Evolutionary conservation across 495 filamentous ascomycete genomes (phyloP).

Genomic region (Annulohypoxylon moriforme): DNA sequence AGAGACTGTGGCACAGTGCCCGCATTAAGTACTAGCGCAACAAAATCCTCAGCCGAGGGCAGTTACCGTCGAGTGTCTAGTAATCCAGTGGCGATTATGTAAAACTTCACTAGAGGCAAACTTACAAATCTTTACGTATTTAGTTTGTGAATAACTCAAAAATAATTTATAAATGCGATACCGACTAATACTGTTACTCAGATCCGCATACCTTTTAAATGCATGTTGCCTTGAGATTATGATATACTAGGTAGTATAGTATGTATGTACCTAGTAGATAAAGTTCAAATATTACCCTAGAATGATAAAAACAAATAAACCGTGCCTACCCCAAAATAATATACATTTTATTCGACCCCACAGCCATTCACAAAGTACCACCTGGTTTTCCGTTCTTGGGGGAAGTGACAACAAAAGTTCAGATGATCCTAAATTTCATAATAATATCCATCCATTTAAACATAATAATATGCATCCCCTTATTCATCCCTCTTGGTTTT

Average conservation of each 20-base stretch:
- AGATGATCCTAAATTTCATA: conserved; percentile 31
- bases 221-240: background rate
- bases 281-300: background rate
- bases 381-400: conserved; percentile 15
- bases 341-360: conserved; percentile 9
- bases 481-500: background rate
- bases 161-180: background rate
- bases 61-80: conserved; percentile 6
- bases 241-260: too few species aligned
- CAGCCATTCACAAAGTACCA: conserved; percentile 28
- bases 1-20: conserved; percentile 9
- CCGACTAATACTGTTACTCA: background rate
- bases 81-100: conserved; percentile 24
- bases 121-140: background rate
- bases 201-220: background rate
- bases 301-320: background rate
- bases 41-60: conserved; percentile 8
- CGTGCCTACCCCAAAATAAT: conserved; percentile 1
- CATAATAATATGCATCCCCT: background rate
- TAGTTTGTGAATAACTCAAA: background rate
- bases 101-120: conserved; percentile 7
- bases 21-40: background rate
- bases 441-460: background rate
- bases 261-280: background rate
- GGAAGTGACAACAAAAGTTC: conserved; percentile 20